A percentile compares a stretch with the other conserved stretches of the same genome.
Evolutionary conservation across 2,329 filamentous ascomycete species (phyloP).

Genomic region (Phoma sp.): DNA sequence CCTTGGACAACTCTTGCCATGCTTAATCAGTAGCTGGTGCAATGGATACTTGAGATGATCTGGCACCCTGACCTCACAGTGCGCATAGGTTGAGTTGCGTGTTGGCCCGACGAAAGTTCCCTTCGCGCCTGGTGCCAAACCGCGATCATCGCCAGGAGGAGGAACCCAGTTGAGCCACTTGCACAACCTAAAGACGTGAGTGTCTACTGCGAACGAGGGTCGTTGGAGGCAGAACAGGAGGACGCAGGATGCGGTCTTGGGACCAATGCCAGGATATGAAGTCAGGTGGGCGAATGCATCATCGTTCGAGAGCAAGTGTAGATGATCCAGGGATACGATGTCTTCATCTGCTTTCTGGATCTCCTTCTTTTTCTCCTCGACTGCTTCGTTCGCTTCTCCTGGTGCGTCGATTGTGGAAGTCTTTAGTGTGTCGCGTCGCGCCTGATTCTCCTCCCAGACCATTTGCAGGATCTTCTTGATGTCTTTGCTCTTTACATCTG

Average conservation of each 20-base stretch:
- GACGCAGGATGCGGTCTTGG: slow-evolving; percentile 72
- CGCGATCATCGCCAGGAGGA: slow-evolving; percentile 44
- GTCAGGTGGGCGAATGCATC: slow-evolving; percentile 66
- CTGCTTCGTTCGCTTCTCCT: slow-evolving; percentile 55
- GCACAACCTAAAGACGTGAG: slow-evolving; percentile 69
- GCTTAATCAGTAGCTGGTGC: slow-evolving; percentile 67
- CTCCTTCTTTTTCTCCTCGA: slow-evolving; percentile 63
- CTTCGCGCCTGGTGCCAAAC: slow-evolving; percentile 42
- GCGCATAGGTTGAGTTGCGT: slow-evolving; percentile 63
- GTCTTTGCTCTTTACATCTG: slow-evolving; percentile 72
- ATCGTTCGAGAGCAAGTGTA: slow-evolving; percentile 63
- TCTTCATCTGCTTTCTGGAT: slow-evolving; percentile 64
- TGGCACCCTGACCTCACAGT: slow-evolving; percentile 67
- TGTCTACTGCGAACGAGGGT: slow-evolving; percentile 71
- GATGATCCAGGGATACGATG: slow-evolving; percentile 70
- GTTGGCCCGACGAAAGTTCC: slow-evolving; percentile 55
- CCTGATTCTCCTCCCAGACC: slow-evolving; percentile 72
- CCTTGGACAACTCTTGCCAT: slow-evolving; percentile 68
- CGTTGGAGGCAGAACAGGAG: slow-evolving; percentile 70
- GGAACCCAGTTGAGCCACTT: slow-evolving; percentile 70
- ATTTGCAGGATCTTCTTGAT: slow-evolving; percentile 78
- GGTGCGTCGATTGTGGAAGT: slow-evolving; percentile 46
- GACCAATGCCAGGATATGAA: slow-evolving; percentile 68
- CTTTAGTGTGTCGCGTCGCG: slow-evolving; percentile 59
- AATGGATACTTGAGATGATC: slow-evolving; percentile 69